Conservation (phyloP, 2,329 filamentous ascomycete genomes). For the Hypoxylon sp. region DNA sequence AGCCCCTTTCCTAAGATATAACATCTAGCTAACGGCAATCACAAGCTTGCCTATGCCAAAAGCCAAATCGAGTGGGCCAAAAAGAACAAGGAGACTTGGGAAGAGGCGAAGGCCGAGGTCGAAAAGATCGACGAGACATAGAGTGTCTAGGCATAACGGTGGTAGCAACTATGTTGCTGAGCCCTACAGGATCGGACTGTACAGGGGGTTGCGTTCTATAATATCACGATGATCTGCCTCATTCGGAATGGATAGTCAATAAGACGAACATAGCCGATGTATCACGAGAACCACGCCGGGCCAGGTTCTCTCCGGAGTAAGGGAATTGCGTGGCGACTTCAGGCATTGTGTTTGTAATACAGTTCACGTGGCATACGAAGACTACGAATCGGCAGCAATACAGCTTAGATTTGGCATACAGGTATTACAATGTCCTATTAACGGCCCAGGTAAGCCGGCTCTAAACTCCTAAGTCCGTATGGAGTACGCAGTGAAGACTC, state of each 20-base stretch:
- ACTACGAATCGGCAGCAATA: constrained; percentile 15
- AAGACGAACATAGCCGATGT: constrained; percentile 40
- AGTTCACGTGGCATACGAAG: constrained; percentile 10
- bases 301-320: constrained; percentile 16
- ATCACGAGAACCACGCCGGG: constrained; percentile 11
- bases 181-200: neutral
- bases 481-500: neutral
- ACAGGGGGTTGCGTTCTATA: constrained; percentile 26
- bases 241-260: constrained; percentile 45
- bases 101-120: constrained; percentile 88
- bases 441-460: neutral
- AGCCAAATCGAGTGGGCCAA: constrained; percentile 96
- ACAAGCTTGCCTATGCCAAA: constrained; percentile 88
- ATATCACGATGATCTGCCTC: constrained; percentile 25
- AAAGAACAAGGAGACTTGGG: constrained; percentile 92
- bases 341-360: constrained; percentile 27
- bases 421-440: neutral
- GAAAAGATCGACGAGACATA: constrained; percentile 83
- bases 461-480: constrained; percentile 6
- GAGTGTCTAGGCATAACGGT: constrained; percentile 25
- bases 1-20: constrained; percentile 14
- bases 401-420: constrained; percentile 1
- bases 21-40: constrained; percentile 46
- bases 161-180: neutral
- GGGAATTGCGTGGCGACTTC: constrained; percentile 14